A percentile compares a stretch with the other conserved stretches of the same genome.
These are phyloP conservation scores for Vaccinium macrocarpon DNA, from an alignment of 148 eudicot species.

Conservation along the genomic window DNA sequence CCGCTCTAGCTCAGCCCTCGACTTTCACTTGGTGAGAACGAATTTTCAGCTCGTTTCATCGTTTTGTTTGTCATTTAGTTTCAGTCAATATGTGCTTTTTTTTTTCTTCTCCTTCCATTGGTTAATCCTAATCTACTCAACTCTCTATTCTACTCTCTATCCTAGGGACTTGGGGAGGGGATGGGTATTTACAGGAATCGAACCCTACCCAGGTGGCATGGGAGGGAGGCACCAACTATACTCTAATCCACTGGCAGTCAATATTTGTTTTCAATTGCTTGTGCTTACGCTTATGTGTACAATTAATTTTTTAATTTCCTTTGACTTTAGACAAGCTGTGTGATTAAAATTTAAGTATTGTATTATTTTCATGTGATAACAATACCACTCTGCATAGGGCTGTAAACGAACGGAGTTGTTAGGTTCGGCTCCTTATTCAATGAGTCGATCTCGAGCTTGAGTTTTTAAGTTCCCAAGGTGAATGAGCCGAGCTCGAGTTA, in stretches of 20 bases:
- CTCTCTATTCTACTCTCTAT: no score
- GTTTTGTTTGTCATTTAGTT: neutral
- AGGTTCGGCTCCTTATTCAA: neutral
- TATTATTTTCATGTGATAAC: neutral
- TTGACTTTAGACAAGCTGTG: neutral
- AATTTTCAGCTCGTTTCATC: neutral
- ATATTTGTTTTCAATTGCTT: neutral
- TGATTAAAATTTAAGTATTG: neutral
- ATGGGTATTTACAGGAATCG: no score
- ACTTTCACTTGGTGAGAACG: constrained; percentile 78
- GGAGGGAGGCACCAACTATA: no score
- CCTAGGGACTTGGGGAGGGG: no score
- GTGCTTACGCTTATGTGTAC: neutral
- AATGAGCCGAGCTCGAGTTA: neutral
- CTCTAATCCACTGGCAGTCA: neutral
- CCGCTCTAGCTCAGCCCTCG: constrained; percentile 76
- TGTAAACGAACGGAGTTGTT: neutral
- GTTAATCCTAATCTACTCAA: no score
- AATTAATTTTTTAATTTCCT: neutral
- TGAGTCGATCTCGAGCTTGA: neutral
- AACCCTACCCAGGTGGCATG: no score
- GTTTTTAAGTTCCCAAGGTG: no score
- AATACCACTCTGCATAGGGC: neutral
- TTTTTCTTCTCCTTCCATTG: no score
- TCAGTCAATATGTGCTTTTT: neutral